Base-by-base conservation (phyloP, 2,329 filamentous ascomycete species). In the Trichophyton simii region DNA sequence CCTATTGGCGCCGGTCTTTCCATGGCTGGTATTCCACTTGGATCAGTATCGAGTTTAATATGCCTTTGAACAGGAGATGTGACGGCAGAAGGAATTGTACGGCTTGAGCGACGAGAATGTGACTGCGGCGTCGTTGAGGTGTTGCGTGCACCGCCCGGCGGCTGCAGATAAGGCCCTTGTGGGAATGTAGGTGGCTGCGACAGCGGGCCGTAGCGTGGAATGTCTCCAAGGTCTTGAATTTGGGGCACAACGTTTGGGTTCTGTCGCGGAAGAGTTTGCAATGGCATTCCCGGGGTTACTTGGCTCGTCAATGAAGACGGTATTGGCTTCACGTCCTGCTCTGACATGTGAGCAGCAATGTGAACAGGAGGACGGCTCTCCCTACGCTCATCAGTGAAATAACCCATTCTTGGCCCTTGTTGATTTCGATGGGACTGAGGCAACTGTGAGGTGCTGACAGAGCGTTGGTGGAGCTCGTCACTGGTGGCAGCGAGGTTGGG, bases 321-420 rank as follows among this genome's bases (percentile, higher is more conserved):
- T 52, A 46, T 61, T 44, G 38, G 60, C n/a, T 63, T 63, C 38
- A 61, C 36, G 22, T 61, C 48, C 48, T 57, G 38, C 31, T 66
- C 65, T 22, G 61, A 63, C 52, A 61, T 20, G 28, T 50, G 61
- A 18, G 55, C 41, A 3, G 57, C 41, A 9, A 63, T 46, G 31
- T 58, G 52, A 20, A 54, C 59, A 11, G 65, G 60, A 3, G 68
- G 62, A 50, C 68, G 63, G 38, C 54, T 66, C 18, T 75, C 74
- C 38, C 72, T 67, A 28, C 72, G 67, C 6, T 76, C 75, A 11
- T 78, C 76, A 34, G 72, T 72, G 62, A 79, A 79, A 57, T 75
- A 76, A 44, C 77, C 77, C 60, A 73, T 62, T 31, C 72, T 74
- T 7, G 77, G 77, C n/a, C 77, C 77, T 63, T 70, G 71, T 44